A percentile compares a stretch with the other conserved stretches of the same genome.
phyloP scores from a whole-genome alignment of 164 flowering plant species.

The Chimonanthus salicifolius region DNA sequence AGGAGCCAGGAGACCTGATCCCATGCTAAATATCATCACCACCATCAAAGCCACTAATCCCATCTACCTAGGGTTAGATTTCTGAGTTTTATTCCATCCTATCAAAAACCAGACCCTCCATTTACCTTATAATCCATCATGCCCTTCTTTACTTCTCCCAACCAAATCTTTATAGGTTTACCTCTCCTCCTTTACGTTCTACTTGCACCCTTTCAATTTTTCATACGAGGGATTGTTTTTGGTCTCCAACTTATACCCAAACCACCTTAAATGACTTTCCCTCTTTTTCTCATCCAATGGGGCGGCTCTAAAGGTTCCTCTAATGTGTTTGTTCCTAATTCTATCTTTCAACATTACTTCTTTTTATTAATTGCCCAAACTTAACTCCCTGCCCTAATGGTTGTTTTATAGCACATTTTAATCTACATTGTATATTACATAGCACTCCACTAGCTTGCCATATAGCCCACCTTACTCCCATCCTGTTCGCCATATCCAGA shows the following conservation, averaged over 20 bases:
- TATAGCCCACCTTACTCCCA: too few species aligned
- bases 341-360: too few species aligned
- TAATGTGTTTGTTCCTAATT: too few species aligned
- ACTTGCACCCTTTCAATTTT: neutral
- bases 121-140: neutral
- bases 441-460: too few species aligned
- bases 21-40: neutral
- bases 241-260: neutral
- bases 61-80: neutral
- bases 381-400: too few species aligned
- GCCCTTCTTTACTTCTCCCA: neutral
- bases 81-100: neutral
- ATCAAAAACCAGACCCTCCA: neutral
- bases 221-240: too few species aligned
- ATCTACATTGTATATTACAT: too few species aligned
- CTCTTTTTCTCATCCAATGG: neutral
- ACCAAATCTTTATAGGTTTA: neutral
- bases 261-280: neutral
- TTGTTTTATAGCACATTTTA: too few species aligned
- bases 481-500: too few species aligned
- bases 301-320: neutral
- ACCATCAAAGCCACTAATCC: neutral
- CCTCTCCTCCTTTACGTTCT: neutral
- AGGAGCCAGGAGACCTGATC: too few species aligned
- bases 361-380: too few species aligned